Percentiles rank a stretch among this genome's conserved stretches.
Evolutionary conservation across 176 grass and related monocot genomes (phyloP).

Genomic region (Juncus inflexus): DNA sequence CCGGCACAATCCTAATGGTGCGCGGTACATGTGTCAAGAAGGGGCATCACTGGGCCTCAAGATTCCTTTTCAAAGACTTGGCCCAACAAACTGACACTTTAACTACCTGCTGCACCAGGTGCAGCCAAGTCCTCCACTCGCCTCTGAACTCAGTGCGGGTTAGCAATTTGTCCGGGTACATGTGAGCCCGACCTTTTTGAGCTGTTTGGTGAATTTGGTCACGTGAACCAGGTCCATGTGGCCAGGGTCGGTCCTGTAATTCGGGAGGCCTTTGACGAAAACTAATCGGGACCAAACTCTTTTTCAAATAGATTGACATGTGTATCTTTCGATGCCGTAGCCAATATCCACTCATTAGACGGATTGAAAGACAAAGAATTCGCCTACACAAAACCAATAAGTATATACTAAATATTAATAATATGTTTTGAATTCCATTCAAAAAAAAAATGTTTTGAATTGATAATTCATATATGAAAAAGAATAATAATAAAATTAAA

Average conservation of each 20-base stretch:
- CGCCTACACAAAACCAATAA: constrained; percentile 46
- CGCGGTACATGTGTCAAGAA: constrained; percentile 78
- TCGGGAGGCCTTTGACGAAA: no score
- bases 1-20: constrained; percentile 65
- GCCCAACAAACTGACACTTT: constrained; percentile 22
- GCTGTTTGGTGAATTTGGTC: constrained; percentile 43
- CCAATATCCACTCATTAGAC: constrained; percentile 93
- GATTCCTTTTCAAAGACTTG: constrained; percentile 72
- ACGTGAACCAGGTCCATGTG: constrained; percentile 42
- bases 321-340: constrained; percentile 81
- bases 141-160: constrained; percentile 42
- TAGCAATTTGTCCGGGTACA: constrained; percentile 51
- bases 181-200: constrained; percentile 47
- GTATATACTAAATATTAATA: neutral
- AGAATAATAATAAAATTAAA: neutral
- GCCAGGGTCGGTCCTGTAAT: neutral
- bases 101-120: constrained; percentile 47
- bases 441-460: no score
- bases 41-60: constrained; percentile 78
- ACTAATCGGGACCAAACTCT: no score
- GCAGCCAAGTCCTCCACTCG: constrained; percentile 68
- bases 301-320: constrained; percentile 75
- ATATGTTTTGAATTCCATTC: neutral
- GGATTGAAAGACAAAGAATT: constrained; percentile 96
- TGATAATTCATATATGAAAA: neutral